phyloP scores from a whole-genome alignment of 2,329 filamentous ascomycete species.

The Septoria petroselini region DNA sequence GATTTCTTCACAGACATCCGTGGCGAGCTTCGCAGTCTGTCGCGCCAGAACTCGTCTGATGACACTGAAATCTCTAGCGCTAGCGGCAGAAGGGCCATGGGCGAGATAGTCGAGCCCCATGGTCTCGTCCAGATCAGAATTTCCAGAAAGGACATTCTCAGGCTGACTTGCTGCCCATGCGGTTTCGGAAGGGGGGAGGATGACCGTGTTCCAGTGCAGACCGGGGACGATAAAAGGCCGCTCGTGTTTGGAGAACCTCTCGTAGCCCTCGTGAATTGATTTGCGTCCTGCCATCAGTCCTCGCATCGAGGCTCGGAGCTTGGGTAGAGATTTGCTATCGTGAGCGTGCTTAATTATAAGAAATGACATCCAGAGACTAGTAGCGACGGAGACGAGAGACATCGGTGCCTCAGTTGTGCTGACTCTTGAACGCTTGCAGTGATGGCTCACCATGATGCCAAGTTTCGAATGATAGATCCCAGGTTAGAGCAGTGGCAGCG shows the following conservation, averaged over 20 bases:
- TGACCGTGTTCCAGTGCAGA: slow-evolving; percentile 16
- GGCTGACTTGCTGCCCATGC: slow-evolving; percentile 17
- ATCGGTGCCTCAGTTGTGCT: too few species aligned
- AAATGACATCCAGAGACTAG: too few species aligned
- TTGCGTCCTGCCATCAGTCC: slow-evolving; percentile 3
- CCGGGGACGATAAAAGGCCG: slow-evolving; percentile 13
- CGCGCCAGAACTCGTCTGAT: slow-evolving; percentile 21
- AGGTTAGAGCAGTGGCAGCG: too few species aligned
- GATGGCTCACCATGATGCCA: too few species aligned
- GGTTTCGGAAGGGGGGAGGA: slow-evolving; percentile 19
- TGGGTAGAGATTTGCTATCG: slow-evolving; percentile 1
- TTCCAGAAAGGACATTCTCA: slow-evolving; percentile 15
- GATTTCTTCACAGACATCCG: slow-evolving; percentile 20
- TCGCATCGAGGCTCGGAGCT: slow-evolving; percentile 1
- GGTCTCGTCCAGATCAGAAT: slow-evolving; percentile 8
- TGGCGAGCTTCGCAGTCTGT: slow-evolving; percentile 15
- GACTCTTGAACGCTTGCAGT: too few species aligned
- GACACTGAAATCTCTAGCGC: slow-evolving; percentile 18
- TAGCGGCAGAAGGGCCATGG: slow-evolving; percentile 13
- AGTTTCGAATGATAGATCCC: too few species aligned
- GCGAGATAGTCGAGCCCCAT: slow-evolving; percentile 15
- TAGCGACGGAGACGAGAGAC: too few species aligned
- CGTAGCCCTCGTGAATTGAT: slow-evolving; percentile 8
- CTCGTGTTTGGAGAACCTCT: slow-evolving; percentile 6
- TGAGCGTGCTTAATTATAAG: too few species aligned